Evolutionary conservation across 2,329 filamentous ascomycete genomes (phyloP).

Genomic region (Blastomyces percursus): DNA sequence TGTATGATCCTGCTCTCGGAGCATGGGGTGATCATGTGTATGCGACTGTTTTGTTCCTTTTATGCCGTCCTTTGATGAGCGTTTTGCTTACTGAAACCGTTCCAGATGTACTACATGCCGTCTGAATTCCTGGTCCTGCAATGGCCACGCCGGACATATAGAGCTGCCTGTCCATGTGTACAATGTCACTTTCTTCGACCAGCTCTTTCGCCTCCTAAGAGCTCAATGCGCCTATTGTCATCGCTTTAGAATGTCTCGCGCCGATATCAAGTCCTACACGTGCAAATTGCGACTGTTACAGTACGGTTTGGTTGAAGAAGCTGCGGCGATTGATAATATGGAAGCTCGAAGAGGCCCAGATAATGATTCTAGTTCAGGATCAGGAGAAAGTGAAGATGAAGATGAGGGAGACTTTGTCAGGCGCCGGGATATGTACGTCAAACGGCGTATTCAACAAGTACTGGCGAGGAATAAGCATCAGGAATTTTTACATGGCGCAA

Average conservation of each 20-base stretch:
- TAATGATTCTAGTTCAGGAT: conserved; percentile 43
- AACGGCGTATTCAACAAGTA: conserved; percentile 54
- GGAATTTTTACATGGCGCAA: conserved; percentile 42
- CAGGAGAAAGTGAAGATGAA: conserved; percentile 56
- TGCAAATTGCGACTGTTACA: conserved; percentile 82
- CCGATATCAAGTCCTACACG: conserved; percentile 63
- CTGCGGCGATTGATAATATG: conserved; percentile 46
- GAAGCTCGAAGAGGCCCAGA: conserved; percentile 35
- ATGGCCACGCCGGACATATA: conserved; percentile 90
- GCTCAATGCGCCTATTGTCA: conserved; percentile 88
- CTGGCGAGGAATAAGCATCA: conserved; percentile 37
- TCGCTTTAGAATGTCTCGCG: conserved; percentile 66
- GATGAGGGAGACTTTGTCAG: conserved; percentile 42
- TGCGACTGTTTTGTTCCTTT: conserved; percentile 23
- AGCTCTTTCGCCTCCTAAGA: conserved; percentile 71
- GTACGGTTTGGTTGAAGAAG: conserved; percentile 66
- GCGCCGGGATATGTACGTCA: conserved; percentile 58
- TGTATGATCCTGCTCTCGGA: conserved; percentile 86
- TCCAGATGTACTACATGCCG: conserved; percentile 84
- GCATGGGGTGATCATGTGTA: conserved; percentile 79
- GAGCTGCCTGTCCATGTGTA: conserved; percentile 89
- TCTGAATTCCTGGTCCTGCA: conserved; percentile 67
- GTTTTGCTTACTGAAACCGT: conserved; percentile 16
- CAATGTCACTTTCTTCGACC: conserved; percentile 93
- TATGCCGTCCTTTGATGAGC: conserved; percentile 6